These are phyloP conservation scores for Hypsizygus marmoreus DNA, from an alignment of 768 basidiomycete genomes.

Conservation along the genomic window DNA sequence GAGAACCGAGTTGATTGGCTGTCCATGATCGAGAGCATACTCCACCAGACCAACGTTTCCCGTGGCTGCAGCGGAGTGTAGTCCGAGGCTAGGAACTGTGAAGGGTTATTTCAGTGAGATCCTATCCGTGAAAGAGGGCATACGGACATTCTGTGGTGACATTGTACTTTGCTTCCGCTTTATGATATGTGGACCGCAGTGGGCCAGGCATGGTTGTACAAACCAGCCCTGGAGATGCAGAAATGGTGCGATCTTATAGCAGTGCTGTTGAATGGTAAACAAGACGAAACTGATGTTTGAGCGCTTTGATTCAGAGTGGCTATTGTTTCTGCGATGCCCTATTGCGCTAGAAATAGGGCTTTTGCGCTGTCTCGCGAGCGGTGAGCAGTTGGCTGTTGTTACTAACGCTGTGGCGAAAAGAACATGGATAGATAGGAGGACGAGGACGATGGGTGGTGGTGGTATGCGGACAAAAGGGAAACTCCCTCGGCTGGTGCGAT, in stretches of 20 bases:
- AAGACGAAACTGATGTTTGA: slow-evolving; percentile 23
- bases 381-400: not conserved
- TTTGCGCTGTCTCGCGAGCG: not conserved
- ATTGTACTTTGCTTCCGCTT: slow-evolving; percentile 58
- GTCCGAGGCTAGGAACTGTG: slow-evolving; percentile 72
- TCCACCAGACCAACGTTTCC: slow-evolving; percentile 93
- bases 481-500: slow-evolving; percentile 22
- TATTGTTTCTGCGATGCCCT: slow-evolving; percentile 13
- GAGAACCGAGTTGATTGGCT: slow-evolving; percentile 94
- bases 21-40: slow-evolving; percentile 91
- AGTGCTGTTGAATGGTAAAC: slow-evolving; percentile 17
- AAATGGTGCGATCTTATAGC: slow-evolving; percentile 13
- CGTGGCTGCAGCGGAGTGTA: slow-evolving; percentile 76
- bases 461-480: slow-evolving; percentile 18
- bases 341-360: not conserved
- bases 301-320: slow-evolving; percentile 20
- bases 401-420: not conserved
- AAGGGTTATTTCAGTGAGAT: slow-evolving; percentile 1
- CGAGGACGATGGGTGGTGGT: slow-evolving; percentile 16
- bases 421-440: not conserved
- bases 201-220: slow-evolving; percentile 47
- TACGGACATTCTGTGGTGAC: slow-evolving; percentile 58
- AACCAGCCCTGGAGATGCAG: slow-evolving; percentile 21
- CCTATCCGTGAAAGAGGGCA: not conserved
- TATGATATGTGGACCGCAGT: slow-evolving; percentile 45